Percentiles rank a stretch among this genome's conserved stretches.
These are phyloP conservation scores for Epichloe hybrida DNA, from an alignment of 2,329 filamentous ascomycete genomes.

Conservation along the genomic window DNA sequence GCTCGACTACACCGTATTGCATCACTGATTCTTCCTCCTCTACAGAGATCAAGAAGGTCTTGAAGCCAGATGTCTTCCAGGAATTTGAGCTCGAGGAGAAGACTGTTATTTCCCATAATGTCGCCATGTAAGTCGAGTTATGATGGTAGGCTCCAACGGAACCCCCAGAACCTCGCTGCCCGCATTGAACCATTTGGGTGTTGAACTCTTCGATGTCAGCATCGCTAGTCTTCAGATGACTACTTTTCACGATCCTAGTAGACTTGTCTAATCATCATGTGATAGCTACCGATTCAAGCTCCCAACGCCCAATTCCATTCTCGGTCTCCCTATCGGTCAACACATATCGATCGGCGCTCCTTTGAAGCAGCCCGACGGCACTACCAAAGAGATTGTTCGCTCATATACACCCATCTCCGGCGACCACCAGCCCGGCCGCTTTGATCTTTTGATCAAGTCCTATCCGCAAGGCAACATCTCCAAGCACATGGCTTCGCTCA, in stretches of 20 bases:
- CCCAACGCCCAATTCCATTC: conserved; percentile 61
- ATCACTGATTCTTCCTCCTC: not conserved
- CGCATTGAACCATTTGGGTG: not conserved
- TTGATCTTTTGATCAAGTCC: conserved; percentile 95
- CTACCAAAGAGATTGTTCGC: conserved; percentile 70
- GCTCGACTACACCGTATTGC: conserved; percentile 5
- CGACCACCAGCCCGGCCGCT: conserved; percentile 78
- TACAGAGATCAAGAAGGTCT: conserved; percentile 62
- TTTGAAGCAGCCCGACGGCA: conserved; percentile 53
- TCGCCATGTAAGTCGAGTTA: conserved; percentile 61
- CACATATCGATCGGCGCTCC: conserved; percentile 91
- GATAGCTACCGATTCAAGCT: conserved; percentile 81
- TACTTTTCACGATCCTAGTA: not conserved
- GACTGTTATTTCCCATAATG: conserved; percentile 93
- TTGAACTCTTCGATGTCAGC: not conserved
- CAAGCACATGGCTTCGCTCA: conserved; percentile 73
- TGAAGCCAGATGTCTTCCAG: conserved; percentile 81
- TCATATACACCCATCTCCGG: conserved; percentile 89
- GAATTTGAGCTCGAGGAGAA: conserved; percentile 90
- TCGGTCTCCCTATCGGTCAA: conserved; percentile 94
- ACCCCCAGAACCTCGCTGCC: not conserved
- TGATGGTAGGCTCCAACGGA: not conserved
- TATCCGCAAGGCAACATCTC: conserved; percentile 98
- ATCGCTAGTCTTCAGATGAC: not conserved
- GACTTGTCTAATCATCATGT: not conserved